phyloP scores from a whole-genome alignment of 108 stramenopile species.

The Pseudonitzschia multiseries region DNA sequence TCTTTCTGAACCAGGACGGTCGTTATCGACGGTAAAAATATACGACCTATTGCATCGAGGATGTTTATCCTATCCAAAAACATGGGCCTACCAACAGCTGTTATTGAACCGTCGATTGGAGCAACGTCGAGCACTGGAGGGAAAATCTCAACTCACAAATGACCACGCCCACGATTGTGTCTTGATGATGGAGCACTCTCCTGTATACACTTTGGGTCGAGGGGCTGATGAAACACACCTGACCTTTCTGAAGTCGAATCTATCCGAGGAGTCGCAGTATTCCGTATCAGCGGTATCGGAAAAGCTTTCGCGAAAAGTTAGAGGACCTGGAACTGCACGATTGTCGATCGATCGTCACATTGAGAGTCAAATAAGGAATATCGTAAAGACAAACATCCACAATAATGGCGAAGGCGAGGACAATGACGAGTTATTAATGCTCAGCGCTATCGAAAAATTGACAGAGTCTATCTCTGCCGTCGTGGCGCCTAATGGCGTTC shows the following conservation, averaged over 20 bases:
- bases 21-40: background rate
- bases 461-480: conserved; percentile 51
- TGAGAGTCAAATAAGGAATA: background rate
- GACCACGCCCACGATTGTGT: conserved; percentile 52
- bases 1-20: no score
- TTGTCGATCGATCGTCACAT: conserved; percentile 40
- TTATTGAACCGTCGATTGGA: conserved; percentile 53
- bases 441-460: conserved; percentile 20
- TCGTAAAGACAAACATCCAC: background rate
- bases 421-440: background rate
- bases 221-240: conserved; percentile 82
- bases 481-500: conserved; percentile 69
- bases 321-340: conserved; percentile 53
- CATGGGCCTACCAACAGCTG: conserved; percentile 78
- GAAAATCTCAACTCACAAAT: background rate
- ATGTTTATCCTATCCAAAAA: conserved; percentile 50
- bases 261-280: conserved; percentile 3
- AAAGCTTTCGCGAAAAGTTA: conserved; percentile 36
- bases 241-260: conserved; percentile 53
- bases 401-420: background rate
- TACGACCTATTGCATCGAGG: conserved; percentile 23
- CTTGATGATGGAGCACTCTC: conserved; percentile 91
- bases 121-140: conserved; percentile 9
- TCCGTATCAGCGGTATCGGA: background rate
- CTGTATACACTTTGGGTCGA: conserved; percentile 97